A percentile compares a stretch with the other conserved stretches of the same genome.
These are phyloP conservation scores for Scutellaria minor DNA, from an alignment of 257 asterid genomes.

Conservation along the genomic window DNA sequence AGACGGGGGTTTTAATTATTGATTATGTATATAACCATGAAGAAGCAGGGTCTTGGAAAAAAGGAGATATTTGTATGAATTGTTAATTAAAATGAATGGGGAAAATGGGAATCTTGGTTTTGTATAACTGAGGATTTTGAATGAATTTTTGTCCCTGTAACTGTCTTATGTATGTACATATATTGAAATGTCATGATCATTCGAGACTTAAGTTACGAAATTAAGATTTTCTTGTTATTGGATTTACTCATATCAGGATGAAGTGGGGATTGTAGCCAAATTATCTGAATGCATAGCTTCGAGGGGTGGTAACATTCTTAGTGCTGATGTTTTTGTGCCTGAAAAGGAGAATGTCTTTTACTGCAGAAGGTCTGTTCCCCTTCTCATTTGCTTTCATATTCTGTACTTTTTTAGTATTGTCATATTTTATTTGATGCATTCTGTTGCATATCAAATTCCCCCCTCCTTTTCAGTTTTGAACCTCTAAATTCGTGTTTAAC, in stretches of 20 bases:
- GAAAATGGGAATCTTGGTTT: constrained; percentile 1
- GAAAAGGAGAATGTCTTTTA: constrained; percentile 79
- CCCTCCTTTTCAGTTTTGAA: not conserved
- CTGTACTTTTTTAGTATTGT: not conserved
- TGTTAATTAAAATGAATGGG: constrained; percentile 12
- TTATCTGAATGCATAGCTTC: constrained; percentile 93
- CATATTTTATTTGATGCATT: not conserved
- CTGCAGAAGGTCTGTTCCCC: constrained; percentile 71
- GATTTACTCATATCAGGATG: constrained; percentile 62
- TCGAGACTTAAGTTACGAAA: not conserved
- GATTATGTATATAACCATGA: constrained; percentile 13
- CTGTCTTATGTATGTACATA: not conserved
- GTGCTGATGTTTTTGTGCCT: constrained; percentile 91
- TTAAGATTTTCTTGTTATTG: not conserved
- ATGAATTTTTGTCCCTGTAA: not conserved
- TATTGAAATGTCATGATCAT: not conserved
- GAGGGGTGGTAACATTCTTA: constrained; percentile 86
- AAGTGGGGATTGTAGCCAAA: constrained; percentile 85
- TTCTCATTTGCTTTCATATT: constrained; percentile 10
- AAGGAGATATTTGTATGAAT: not conserved
- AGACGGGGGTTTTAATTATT: not conserved
- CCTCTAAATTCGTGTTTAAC: not conserved
- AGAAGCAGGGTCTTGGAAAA: not conserved
- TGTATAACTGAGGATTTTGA: constrained; percentile 11
- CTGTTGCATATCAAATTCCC: not conserved